phyloP scores from a whole-genome alignment of 441 rosid species.

The Monsonia emarginata region DNA sequence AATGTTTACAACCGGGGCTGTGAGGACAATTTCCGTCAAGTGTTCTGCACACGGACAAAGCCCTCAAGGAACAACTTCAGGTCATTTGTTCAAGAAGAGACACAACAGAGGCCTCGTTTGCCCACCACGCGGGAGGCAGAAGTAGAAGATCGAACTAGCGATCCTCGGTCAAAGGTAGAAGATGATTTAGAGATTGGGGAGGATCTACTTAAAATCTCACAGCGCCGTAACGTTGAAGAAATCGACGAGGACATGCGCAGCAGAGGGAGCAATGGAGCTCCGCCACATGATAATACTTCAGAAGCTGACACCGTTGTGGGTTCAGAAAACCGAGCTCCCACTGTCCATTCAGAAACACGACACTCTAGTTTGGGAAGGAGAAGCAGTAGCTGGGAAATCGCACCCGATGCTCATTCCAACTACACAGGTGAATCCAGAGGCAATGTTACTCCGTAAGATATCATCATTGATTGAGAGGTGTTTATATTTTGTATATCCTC shows the following conservation, averaged over 20 bases:
- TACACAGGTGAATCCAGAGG: constrained; percentile 50
- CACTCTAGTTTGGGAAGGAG: constrained; percentile 65
- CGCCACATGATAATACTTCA: constrained; percentile 26
- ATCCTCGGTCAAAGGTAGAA: constrained; percentile 69
- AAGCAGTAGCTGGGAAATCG: constrained; percentile 61
- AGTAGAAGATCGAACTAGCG: constrained; percentile 36
- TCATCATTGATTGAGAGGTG: constrained; percentile 26
- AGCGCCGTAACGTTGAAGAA: constrained; percentile 53
- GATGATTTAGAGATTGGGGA: constrained; percentile 74
- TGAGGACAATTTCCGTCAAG: constrained; percentile 54
- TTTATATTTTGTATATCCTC: constrained; percentile 14
- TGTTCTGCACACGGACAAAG: constrained; percentile 51
- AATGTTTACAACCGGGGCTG: constrained; percentile 61
- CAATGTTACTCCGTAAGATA: constrained; percentile 38
- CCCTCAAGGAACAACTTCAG: constrained; percentile 75
- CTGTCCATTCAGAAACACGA: constrained; percentile 45
- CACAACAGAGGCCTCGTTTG: constrained; percentile 34
- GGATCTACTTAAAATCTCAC: constrained; percentile 62
- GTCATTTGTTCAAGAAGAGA: constrained; percentile 55
- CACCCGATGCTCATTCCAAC: constrained; percentile 42
- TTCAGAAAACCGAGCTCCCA: constrained; percentile 52
- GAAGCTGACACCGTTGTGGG: constrained; percentile 45
- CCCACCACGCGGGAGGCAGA: constrained; percentile 39
- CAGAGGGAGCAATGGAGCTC: constrained; percentile 53
- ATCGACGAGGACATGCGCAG: constrained; percentile 49